phyloP scores from a whole-genome alignment of 768 basidiomycete species.

The Tremella mesenterica region DNA sequence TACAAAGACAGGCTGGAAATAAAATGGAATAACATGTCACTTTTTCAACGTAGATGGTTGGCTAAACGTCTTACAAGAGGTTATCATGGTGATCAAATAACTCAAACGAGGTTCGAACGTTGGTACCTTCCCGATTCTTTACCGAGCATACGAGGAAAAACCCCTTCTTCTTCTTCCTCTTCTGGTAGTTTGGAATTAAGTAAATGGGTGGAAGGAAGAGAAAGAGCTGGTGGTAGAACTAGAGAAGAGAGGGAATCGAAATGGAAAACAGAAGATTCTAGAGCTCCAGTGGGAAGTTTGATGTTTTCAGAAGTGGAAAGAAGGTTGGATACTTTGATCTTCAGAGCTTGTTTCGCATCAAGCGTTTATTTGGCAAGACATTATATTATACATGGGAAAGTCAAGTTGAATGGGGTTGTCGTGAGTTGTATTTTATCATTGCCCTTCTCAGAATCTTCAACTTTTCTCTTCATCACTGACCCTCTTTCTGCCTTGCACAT shows the following conservation, averaged over 20 bases:
- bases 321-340: constrained; percentile 83
- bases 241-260: constrained; percentile 50
- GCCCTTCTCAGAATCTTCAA: background rate
- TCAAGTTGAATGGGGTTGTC: constrained; percentile 79
- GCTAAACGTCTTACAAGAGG: constrained; percentile 78
- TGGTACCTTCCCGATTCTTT: constrained; percentile 85
- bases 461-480: background rate
- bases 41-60: constrained; percentile 87
- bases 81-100: constrained; percentile 92
- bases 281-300: constrained; percentile 86
- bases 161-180: constrained; percentile 3
- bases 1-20: constrained; percentile 52
- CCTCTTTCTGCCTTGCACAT: background rate
- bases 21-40: constrained; percentile 52
- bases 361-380: constrained; percentile 84
- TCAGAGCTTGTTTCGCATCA: constrained; percentile 75
- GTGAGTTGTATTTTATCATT: constrained; percentile 50
- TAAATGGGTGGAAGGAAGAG: constrained; percentile 47
- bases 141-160: constrained; percentile 49
- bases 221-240: constrained; percentile 44
- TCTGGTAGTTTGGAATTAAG: constrained; percentile 6
- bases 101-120: constrained; percentile 83
- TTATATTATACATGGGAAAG: constrained; percentile 76
- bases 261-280: constrained; percentile 54
- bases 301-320: constrained; percentile 94